These are phyloP conservation scores for Exophiala dermatitidis DNA, from an alignment of 2,329 filamentous ascomycete species.

Conservation along the genomic window DNA sequence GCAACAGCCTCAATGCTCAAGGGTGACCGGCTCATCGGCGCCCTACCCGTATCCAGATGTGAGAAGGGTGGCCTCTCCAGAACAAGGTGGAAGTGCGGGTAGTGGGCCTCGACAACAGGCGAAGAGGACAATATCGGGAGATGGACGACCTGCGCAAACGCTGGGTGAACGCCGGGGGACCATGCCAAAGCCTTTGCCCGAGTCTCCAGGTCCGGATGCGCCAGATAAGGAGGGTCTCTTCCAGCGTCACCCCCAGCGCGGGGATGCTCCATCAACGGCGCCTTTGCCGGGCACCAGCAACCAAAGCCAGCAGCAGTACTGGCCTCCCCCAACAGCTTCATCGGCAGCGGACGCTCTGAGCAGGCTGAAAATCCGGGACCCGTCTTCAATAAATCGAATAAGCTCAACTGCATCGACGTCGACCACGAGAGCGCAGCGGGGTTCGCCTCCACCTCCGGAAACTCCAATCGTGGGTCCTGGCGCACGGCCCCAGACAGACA, in stretches of 20 bases:
- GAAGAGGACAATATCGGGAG: slow-evolving; percentile 39
- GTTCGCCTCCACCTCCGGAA: slow-evolving; percentile 90
- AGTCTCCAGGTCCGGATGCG: slow-evolving; percentile 69
- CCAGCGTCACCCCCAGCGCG: slow-evolving; percentile 51
- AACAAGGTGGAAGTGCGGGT: slow-evolving; percentile 16
- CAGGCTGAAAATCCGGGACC: slow-evolving; percentile 47
- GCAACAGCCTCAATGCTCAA: slow-evolving; percentile 31
- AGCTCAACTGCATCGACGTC: slow-evolving; percentile 86
- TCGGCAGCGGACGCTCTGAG: slow-evolving; percentile 25
- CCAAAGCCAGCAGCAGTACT: slow-evolving; percentile 59
- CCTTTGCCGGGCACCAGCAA: slow-evolving; percentile 50
- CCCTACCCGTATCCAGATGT: slow-evolving; percentile 39
- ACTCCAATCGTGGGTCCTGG: slow-evolving; percentile 74
- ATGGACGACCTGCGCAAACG: slow-evolving; percentile 51
- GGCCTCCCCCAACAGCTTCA: slow-evolving; percentile 46
- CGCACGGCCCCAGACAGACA: slow-evolving; percentile 60
- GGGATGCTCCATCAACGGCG: slow-evolving; percentile 23
- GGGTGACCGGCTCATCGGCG: slow-evolving; percentile 33
- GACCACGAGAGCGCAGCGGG: slow-evolving; percentile 82
- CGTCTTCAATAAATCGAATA: slow-evolving; percentile 52
- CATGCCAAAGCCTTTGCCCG: slow-evolving; percentile 70
- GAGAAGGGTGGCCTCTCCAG: slow-evolving; percentile 25
- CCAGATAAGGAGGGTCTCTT: slow-evolving; percentile 74
- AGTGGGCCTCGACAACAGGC: slow-evolving; percentile 26
- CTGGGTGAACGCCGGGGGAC: slow-evolving; percentile 76